A percentile compares a stretch with the other conserved stretches of the same genome.
phyloP scores from a whole-genome alignment of 306 rosid genomes.

The Quercus rubra region DNA sequence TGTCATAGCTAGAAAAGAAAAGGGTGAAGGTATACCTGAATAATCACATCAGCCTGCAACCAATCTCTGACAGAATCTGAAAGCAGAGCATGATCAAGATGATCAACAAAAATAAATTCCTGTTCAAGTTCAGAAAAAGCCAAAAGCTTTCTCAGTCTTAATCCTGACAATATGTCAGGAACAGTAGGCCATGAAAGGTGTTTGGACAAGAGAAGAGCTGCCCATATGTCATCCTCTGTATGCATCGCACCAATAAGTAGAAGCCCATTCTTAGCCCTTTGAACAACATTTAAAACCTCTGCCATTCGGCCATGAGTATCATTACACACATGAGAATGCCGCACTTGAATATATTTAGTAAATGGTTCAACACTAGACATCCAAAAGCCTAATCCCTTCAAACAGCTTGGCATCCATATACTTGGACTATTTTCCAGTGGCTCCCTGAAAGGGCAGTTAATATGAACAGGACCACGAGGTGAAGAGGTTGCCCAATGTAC shows the following conservation, averaged over 20 bases:
- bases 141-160: constrained; percentile 73
- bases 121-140: constrained; percentile 59
- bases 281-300: constrained; percentile 56
- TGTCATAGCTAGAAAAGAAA: neutral
- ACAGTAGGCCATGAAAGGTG: constrained; percentile 88
- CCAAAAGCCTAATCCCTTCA: constrained; percentile 76
- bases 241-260: constrained; percentile 73
- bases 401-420: constrained; percentile 65
- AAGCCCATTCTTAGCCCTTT: constrained; percentile 53
- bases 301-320: constrained; percentile 43
- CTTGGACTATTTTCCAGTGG: constrained; percentile 80
- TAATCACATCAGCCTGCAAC: constrained; percentile 63
- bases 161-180: constrained; percentile 90
- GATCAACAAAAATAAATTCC: constrained; percentile 62
- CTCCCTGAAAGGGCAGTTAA: constrained; percentile 89
- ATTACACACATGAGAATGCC: constrained; percentile 28
- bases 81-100: constrained; percentile 88
- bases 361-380: constrained; percentile 68
- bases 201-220: constrained; percentile 79
- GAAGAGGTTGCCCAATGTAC: constrained; percentile 77
- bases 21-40: constrained; percentile 62
- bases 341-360: constrained; percentile 69
- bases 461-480: constrained; percentile 88
- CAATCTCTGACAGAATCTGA: constrained; percentile 61
- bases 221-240: constrained; percentile 96